Evolutionary conservation across 768 basidiomycete genomes (phyloP).

Genomic region (Podaxis sp.): DNA sequence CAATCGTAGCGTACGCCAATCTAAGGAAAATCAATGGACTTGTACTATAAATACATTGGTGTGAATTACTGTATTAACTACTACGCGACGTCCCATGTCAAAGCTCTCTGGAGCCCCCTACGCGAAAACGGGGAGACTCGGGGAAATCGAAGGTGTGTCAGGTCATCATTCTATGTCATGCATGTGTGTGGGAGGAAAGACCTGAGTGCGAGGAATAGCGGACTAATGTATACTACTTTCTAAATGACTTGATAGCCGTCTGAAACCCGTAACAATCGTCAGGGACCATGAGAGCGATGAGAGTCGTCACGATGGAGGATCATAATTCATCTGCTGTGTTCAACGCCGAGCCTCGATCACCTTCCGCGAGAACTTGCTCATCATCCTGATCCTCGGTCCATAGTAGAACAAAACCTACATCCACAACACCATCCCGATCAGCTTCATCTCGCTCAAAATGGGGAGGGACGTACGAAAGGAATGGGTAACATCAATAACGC

Average conservation of each 20-base stretch:
- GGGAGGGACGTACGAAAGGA: slow-evolving; percentile 45
- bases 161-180: too few relatives aligned
- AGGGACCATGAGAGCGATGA: too few relatives aligned
- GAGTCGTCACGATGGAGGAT: background rate
- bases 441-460: background rate
- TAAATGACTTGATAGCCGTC: background rate
- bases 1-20: background rate
- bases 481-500: slow-evolving; percentile 58
- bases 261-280: background rate
- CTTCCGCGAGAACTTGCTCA: slow-evolving; percentile 41
- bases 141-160: too few relatives aligned
- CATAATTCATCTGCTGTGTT: background rate
- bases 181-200: too few relatives aligned
- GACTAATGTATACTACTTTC: background rate
- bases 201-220: too few relatives aligned
- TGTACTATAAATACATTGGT: too few relatives aligned
- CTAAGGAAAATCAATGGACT: background rate
- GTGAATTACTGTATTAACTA: too few relatives aligned
- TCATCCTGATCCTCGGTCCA: slow-evolving; percentile 38
- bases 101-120: too few relatives aligned
- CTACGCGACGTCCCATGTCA: too few relatives aligned
- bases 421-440: background rate
- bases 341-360: slow-evolving; percentile 28
- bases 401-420: slow-evolving; percentile 41
- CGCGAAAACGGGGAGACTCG: too few relatives aligned